Percentiles rank a stretch among this genome's conserved stretches.
Evolutionary conservation across 2,329 filamentous ascomycete species (phyloP).

Genomic region (Colletotrichum shisoi): DNA sequence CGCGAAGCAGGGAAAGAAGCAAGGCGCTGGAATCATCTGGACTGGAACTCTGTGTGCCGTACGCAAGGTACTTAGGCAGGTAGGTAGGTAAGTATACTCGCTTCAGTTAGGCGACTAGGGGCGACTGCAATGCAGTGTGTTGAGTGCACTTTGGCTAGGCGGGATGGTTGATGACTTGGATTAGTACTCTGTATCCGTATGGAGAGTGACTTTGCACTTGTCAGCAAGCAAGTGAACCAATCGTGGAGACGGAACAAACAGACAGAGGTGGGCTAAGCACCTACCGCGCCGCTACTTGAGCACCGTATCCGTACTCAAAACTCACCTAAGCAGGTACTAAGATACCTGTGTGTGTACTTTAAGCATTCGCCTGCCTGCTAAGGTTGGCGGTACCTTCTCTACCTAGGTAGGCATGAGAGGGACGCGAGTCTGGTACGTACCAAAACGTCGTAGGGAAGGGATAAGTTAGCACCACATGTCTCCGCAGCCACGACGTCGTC

Average conservation of each 20-base stretch:
- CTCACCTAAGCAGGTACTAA: constrained; percentile 4
- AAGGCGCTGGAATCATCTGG: constrained; percentile 12
- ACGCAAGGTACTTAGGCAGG: background rate
- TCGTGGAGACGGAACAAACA: constrained; percentile 31
- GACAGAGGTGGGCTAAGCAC: constrained; percentile 29
- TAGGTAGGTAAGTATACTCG: background rate
- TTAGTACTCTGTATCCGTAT: too few species aligned
- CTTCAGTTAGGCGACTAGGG: background rate
- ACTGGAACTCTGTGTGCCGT: constrained; percentile 5
- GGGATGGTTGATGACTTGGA: background rate
- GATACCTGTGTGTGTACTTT: background rate
- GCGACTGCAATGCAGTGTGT: background rate
- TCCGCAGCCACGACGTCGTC: constrained; percentile 19
- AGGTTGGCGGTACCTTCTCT: too few species aligned
- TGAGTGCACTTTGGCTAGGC: background rate
- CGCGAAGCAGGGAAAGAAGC: constrained; percentile 14
- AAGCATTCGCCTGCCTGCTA: too few species aligned
- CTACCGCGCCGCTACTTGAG: constrained; percentile 19
- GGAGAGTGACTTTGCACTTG: constrained; percentile 4
- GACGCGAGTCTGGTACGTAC: background rate
- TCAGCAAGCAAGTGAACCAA: constrained; percentile 22
- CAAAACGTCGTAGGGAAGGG: background rate
- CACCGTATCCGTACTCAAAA: background rate
- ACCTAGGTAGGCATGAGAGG: background rate
- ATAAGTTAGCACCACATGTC: constrained; percentile 29